phyloP scores from a whole-genome alignment of 495 filamentous ascomycete species.

The Xylaria curta region DNA sequence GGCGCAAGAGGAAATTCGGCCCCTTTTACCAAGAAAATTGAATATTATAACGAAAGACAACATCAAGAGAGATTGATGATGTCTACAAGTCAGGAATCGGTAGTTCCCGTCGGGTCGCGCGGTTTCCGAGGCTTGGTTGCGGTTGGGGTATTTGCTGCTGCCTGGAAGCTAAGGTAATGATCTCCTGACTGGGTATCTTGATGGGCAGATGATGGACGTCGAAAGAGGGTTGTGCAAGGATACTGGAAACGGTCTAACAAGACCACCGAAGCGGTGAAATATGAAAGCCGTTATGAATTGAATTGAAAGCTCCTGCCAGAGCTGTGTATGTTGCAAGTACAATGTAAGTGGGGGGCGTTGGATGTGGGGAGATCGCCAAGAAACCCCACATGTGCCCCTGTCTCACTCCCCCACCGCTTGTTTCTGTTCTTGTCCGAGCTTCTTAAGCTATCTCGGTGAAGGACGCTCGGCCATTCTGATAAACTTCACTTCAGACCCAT shows the following conservation, averaged over 20 bases:
- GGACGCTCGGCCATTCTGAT: neutral
- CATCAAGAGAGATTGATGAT: too few species aligned
- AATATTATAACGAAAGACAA: too few species aligned
- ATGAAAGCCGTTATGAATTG: too few species aligned
- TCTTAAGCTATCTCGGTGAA: neutral
- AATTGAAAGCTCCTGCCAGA: too few species aligned
- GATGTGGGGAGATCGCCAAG: neutral
- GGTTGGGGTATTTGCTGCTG: neutral
- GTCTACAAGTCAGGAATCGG: neutral
- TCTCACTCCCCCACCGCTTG: neutral
- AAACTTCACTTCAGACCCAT: conserved; percentile 5
- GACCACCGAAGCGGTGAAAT: neutral
- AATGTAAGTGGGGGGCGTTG: neutral
- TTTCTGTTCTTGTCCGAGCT: neutral
- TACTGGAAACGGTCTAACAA: neutral
- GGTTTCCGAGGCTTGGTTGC: neutral
- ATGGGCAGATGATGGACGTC: neutral
- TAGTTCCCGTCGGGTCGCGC: neutral
- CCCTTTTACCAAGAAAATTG: too few species aligned
- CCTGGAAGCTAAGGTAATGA: neutral
- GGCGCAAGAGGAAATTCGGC: too few species aligned
- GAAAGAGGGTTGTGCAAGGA: neutral
- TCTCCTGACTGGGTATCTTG: conserved; percentile 2
- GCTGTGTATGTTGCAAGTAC: too few species aligned
- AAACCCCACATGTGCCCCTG: neutral